Evolutionary conservation across 177 flowering plant species (phyloP).

Genomic region (Viscum album): DNA sequence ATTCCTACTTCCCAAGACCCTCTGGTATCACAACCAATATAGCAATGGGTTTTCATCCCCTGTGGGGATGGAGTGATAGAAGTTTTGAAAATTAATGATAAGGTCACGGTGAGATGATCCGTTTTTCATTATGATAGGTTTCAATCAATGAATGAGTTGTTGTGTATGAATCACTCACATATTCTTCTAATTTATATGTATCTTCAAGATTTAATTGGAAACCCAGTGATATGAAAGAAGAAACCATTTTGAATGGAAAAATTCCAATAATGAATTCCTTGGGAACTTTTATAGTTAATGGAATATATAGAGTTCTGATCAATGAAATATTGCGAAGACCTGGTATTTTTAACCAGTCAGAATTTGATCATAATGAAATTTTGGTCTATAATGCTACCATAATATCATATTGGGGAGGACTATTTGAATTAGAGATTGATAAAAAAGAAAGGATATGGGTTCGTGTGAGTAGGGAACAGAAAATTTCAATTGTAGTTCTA

Average conservation of each 20-base stretch:
- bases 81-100: background rate
- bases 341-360: background rate
- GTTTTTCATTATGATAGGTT: background rate
- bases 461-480: background rate
- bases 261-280: background rate
- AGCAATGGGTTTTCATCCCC: background rate
- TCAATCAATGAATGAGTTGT: no score
- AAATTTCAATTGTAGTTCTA: conserved; percentile 7
- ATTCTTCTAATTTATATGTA: no score
- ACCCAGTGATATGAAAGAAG: no score
- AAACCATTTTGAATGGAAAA: background rate
- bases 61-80: background rate
- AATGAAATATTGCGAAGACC: background rate
- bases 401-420: background rate
- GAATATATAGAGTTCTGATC: background rate
- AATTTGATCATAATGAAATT: conserved; percentile 1
- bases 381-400: background rate
- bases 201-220: no score
- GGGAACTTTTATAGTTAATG: conserved; percentile 1
- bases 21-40: background rate
- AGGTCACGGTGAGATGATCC: background rate
- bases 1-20: no score
- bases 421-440: conserved; percentile 4
- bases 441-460: background rate
- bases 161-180: no score